Evolutionary conservation across 164 flowering plant genomes (phyloP), one percentile per base, ranked within the genome.

Genomic region (Chloranthus sessilifolius): DNA sequence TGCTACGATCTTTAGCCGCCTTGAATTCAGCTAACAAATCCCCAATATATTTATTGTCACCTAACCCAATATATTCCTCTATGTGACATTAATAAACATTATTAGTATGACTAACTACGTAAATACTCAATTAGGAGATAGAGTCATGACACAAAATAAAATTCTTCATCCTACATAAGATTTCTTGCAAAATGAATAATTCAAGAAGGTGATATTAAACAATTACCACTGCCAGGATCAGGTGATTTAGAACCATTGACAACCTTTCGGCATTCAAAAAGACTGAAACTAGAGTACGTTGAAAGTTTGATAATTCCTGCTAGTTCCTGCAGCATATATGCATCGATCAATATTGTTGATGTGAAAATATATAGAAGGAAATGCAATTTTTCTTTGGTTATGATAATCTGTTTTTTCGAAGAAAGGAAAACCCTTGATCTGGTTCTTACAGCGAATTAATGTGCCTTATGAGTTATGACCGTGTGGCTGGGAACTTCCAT

Each of bases 21-120:
- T 87, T 89, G 68, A 87, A 94, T 63, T 94, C 99, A 20, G 95
- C 78, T 47, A 94, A 69, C 34, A 94, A 71, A 75, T 94, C 99
- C 19, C 99, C 97, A 66, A 94, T 76, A 52, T 89, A 90, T 67
- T 83, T 89, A 51, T 89, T 94, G 49, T 94, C 99, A 71, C 90
- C 99, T 44, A 94, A 62, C 26, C 84, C 95, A 47, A 89, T 79
- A 55, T 81, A 85, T 71, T 94, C 99, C 80, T 94, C 99, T 94
- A 58, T 19, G 25, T 38, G 28, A 56, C 31, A 60, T 55, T 2
- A 64, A 48, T 25, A 50, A 11, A 41, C 22, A 57, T 24, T 19
- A 61, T 43, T 47, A 37, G n/a, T n/a, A n/a, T n/a, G n/a, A n/a
- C n/a, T n/a, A n/a, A n/a, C n/a, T n/a, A n/a, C n/a, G n/a, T n/a